phyloP scores from a whole-genome alignment of 2,329 filamentous ascomycete genomes.

The Ophiognomonia clavigignenti-juglandacearum region DNA sequence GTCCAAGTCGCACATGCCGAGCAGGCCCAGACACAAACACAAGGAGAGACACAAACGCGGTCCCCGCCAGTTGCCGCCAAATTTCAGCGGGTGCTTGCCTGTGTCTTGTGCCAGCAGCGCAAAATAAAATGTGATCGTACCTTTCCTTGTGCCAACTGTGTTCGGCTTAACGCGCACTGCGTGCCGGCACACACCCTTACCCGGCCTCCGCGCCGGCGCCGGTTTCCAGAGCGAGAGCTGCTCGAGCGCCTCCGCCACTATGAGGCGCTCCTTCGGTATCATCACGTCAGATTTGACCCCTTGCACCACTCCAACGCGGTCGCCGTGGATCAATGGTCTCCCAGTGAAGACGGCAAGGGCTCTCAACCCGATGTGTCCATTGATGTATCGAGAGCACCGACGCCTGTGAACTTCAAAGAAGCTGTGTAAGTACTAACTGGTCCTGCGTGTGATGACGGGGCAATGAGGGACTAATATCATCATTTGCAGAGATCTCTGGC shows the following conservation, averaged over 20 bases:
- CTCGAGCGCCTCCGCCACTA: conserved; percentile 52
- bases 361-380: no score
- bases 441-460: no score
- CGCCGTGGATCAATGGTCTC: conserved; percentile 1
- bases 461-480: no score
- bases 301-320: conserved; percentile 25
- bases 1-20: no score
- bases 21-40: no score
- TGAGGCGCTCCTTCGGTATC: conserved; percentile 49
- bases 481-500: conserved; percentile 38
- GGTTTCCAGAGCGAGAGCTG: conserved; percentile 54
- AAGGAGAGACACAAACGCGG: no score
- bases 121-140: conserved; percentile 59
- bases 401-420: no score
- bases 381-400: no score
- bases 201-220: conserved; percentile 32
- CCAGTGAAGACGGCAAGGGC: background rate
- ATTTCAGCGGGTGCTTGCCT: conserved; percentile 34
- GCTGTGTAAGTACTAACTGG: no score
- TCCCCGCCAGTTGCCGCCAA: no score
- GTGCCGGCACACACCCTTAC: conserved; percentile 32
- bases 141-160: conserved; percentile 53
- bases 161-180: conserved; percentile 39
- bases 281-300: conserved; percentile 51
- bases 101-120: conserved; percentile 58